phyloP scores from a whole-genome alignment of 495 filamentous ascomycete species.

The Penicillium tannophilum region DNA sequence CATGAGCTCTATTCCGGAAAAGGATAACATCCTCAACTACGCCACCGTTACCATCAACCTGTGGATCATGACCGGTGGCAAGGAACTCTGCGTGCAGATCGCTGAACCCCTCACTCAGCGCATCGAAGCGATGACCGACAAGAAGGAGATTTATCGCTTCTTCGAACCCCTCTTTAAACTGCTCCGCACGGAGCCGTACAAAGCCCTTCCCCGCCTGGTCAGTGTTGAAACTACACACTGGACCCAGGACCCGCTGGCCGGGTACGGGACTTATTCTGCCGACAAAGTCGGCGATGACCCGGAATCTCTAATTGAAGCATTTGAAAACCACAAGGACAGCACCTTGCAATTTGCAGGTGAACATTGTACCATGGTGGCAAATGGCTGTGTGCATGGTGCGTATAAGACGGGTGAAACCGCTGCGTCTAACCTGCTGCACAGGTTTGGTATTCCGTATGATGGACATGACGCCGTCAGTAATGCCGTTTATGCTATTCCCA shows the following conservation, averaged over 20 bases:
- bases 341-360: constrained; percentile 30
- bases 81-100: constrained; percentile 30
- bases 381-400: constrained; percentile 30
- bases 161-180: constrained; percentile 31
- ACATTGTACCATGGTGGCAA: constrained; percentile 24
- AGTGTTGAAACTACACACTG: constrained; percentile 31
- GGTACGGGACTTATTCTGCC: constrained; percentile 28
- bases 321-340: constrained; percentile 23
- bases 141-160: constrained; percentile 25
- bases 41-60: constrained; percentile 30
- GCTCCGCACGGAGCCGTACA: constrained; percentile 27
- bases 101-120: constrained; percentile 29
- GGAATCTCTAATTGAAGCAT: constrained; percentile 18
- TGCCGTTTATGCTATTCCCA: not conserved
- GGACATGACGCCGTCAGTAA: constrained; percentile 1
- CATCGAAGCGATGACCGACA: constrained; percentile 26
- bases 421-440: constrained; percentile 21
- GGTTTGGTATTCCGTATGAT: constrained; percentile 22
- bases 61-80: constrained; percentile 28
- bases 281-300: constrained; percentile 30
- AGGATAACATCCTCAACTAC: constrained; percentile 30
- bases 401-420: constrained; percentile 28
- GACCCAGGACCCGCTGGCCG: constrained; percentile 30
- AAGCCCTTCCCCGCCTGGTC: constrained; percentile 25
- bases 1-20: constrained; percentile 18